Evolutionary conservation across 768 basidiomycete species (phyloP), one percentile per base, ranked within the genome.

Genomic region (Russula sp.): DNA sequence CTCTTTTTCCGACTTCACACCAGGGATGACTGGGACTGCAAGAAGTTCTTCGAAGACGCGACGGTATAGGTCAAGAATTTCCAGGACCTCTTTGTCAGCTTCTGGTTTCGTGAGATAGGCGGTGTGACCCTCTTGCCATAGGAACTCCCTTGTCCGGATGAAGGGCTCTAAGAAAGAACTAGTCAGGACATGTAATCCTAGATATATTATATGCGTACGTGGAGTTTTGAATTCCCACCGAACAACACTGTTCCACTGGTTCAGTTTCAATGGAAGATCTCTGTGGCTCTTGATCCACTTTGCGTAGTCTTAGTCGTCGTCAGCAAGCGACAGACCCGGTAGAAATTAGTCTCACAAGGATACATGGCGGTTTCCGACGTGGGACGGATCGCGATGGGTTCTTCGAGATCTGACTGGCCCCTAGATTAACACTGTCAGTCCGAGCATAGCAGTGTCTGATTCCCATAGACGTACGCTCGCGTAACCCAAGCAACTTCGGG

Each of bases 401-500:
- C 96, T 72, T 98, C 94, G 26, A 99, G 83, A 36, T 98, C 96
- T 22, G 92, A 93, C 67, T 83, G 84, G 53, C 97, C 97, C 59
- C 93, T 94, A 72, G 32, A 50, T 24, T 61, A 51, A 8, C 48
- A 61, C 36, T 14, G 64, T 60, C 40, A 62, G n/a, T 26, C 38
- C 11, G 36, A 34, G 20, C 2, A 55, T 20, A 38, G 11, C 30
- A 13, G 8, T n/a, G 48, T 49, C 36, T 20, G 5, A 3, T 3
- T 13, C n/a, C 9, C 11, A 28, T 32, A 67, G 13, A 82, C 92
- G 73, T 72, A 94, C 91, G 96, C 96, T 76, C 84, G 82, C 28
- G 97, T 99, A 62, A 99, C 97, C 97, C 97, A 99, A n/a, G 97
- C 97, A 38, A 99, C 97, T 76, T 99, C 97, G 97, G 95, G 62